Conservation (phyloP, 208 protist genomes). For the Trypanosoma conorhini region DNA sequence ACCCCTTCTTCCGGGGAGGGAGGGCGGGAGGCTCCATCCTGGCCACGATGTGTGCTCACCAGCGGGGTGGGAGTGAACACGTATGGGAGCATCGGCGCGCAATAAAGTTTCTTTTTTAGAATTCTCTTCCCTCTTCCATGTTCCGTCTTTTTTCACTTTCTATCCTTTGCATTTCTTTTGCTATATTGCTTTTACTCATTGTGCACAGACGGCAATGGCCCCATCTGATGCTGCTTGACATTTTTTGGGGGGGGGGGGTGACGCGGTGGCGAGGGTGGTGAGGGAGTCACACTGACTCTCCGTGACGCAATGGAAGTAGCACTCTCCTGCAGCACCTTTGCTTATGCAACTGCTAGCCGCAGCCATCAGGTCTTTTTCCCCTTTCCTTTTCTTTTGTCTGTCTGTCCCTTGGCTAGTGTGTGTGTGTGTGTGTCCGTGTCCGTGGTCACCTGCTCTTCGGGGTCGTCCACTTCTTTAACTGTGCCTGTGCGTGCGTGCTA, state of each 20-base stretch:
- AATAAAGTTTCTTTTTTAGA: background rate
- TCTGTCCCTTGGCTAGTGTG: background rate
- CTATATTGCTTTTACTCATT: background rate
- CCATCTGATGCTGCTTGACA: background rate
- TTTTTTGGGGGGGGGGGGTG: background rate
- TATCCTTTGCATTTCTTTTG: slow-evolving; percentile 3
- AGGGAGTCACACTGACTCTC: background rate
- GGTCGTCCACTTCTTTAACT: background rate
- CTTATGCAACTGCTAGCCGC: background rate
- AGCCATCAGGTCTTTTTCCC: slow-evolving; percentile 7
- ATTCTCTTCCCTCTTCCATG: background rate
- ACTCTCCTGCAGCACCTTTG: background rate
- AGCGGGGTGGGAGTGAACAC: no score
- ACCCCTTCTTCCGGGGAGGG: no score
- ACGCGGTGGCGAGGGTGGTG: background rate
- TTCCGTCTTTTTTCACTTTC: slow-evolving; percentile 11
- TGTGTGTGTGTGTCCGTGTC: background rate
- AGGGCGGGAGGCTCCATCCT: no score
- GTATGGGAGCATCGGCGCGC: no score
- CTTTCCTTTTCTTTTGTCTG: slow-evolving; percentile 3
- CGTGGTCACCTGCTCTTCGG: background rate
- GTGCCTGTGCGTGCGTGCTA: background rate
- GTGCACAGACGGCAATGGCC: background rate
- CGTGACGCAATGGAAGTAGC: background rate
- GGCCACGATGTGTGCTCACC: no score